Evolutionary conservation across 257 asterid genomes (phyloP).

Genomic region (Penstemon newberryi): DNA sequence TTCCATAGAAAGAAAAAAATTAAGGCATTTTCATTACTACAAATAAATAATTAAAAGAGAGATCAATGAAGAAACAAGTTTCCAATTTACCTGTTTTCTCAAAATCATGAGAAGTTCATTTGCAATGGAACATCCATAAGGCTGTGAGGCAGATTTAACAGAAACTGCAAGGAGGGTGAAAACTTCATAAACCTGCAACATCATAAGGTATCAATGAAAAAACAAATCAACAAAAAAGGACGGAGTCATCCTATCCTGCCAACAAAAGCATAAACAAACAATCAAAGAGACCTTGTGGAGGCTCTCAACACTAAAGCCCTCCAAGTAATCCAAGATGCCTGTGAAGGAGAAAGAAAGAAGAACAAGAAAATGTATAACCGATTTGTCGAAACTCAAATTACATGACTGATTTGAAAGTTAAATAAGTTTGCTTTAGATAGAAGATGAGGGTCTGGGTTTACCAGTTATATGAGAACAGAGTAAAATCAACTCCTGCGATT

Average conservation of each 20-base stretch:
- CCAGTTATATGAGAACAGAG: conserved; percentile 77
- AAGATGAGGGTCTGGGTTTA: conserved; percentile 28
- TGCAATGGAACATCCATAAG: conserved; percentile 65
- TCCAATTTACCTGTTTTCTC: conserved; percentile 67
- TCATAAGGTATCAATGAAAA: conserved; percentile 24
- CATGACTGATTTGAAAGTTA: background rate
- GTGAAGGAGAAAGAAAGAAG: conserved; percentile 26
- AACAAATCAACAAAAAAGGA: conserved; percentile 14
- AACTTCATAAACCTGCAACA: conserved; percentile 77
- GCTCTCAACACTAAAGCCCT: conserved; percentile 64
- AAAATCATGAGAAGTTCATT: conserved; percentile 81
- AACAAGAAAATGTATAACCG: conserved; percentile 20
- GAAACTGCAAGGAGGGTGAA: conserved; percentile 74
- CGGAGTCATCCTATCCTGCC: conserved; percentile 17
- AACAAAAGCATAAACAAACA: conserved; percentile 17
- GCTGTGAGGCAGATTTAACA: conserved; percentile 53
- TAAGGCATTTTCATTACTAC: background rate
- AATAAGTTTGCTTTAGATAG: conserved; percentile 10
- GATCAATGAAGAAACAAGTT: conserved; percentile 10
- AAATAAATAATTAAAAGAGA: conserved; percentile 6
- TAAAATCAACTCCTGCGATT: conserved; percentile 67
- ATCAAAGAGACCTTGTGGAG: conserved; percentile 62
- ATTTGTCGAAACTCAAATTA: conserved; percentile 5
- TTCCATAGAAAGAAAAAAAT: conserved; percentile 1
- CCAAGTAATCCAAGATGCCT: conserved; percentile 92